Base-by-base conservation (phyloP, 768 basidiomycete species). In the Artomyces pyxidatus region DNA sequence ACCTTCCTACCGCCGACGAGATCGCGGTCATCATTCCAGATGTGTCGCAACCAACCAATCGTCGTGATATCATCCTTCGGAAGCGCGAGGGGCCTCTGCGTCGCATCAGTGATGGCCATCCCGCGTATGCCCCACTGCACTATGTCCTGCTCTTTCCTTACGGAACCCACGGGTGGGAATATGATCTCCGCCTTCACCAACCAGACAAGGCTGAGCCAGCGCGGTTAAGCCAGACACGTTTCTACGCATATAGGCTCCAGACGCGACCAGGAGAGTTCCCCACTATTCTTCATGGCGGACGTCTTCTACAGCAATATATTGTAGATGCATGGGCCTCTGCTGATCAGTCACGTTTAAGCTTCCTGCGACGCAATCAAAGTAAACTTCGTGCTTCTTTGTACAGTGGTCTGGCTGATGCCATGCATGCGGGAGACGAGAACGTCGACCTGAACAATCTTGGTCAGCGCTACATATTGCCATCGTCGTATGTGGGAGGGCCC, bases 111-210 rank as follows among this genome's bases (percentile, higher is more conserved):
- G 63, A 76, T 1, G 46, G 59, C 0, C 58, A 71, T 51, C 62
- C 67, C 4, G 45, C 58, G 0, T 77, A 76, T 52, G 26, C 52
- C 0, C 54, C 71, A 0, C 59, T 76, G 0, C 68, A 73, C 12
- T 76, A 74, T 68, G 65, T 70, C 0, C 52, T 78, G 0, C 59
- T 77, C 1, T 75, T 75, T 61, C 69, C 73, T 3, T 16, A 43
- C 32, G 71, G 71, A 2, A 55, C 68, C 12, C 37, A 55, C 37
- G 72, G 72, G 3, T 77, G 68, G 72, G 61, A 66, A 50, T 11
- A 52, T 4, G 26, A 61, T 0, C 54, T 70, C 3, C 50, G 38
- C 0, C 32, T 61, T 11, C 46, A 54, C 16, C 23, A 17, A 8
- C 26, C n/a, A 12, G 45, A 47, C 19, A 10, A 43, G 0, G 3